These are phyloP conservation scores for Protomyces arabidopsidicola DNA, from an alignment of 1,139 yeast genomes.

Conservation along the genomic window DNA sequence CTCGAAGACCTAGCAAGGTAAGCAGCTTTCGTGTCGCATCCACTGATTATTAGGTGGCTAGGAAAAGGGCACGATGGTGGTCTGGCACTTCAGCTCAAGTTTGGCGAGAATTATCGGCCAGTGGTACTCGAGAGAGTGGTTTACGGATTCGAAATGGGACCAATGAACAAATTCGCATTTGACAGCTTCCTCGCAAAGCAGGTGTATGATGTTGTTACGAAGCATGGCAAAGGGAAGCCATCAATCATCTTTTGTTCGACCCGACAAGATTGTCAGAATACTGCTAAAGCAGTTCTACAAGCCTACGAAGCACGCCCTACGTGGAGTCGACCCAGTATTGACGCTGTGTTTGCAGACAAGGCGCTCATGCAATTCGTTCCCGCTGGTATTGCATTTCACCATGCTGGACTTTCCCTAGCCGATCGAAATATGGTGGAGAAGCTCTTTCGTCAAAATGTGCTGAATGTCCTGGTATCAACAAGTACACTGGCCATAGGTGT, in stretches of 20 bases:
- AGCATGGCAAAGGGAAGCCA: conserved; percentile 45
- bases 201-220: conserved; percentile 41
- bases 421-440: conserved; percentile 49
- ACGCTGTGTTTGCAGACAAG: conserved; percentile 37
- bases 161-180: conserved; percentile 46
- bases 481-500: conserved; percentile 58
- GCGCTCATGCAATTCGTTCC: conserved; percentile 38
- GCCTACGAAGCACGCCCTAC: conserved; percentile 30
- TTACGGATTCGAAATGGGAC: conserved; percentile 41
- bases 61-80: neutral
- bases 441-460: conserved; percentile 45
- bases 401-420: conserved; percentile 51
- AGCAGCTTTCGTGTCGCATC: conserved; percentile 36
- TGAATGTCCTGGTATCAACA: conserved; percentile 51
- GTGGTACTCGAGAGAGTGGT: conserved; percentile 46
- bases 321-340: conserved; percentile 13
- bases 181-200: conserved; percentile 46
- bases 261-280: conserved; percentile 46
- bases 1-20: conserved; percentile 49
- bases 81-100: conserved; percentile 35
- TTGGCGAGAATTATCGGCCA: conserved; percentile 49
- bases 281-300: conserved; percentile 45
- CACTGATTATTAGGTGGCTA: conserved; percentile 9
- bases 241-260: conserved; percentile 54
- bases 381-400: conserved; percentile 52